These are phyloP conservation scores for Dactylellina parvicollis DNA, from an alignment of 2,329 filamentous ascomycete species.

Conservation along the genomic window DNA sequence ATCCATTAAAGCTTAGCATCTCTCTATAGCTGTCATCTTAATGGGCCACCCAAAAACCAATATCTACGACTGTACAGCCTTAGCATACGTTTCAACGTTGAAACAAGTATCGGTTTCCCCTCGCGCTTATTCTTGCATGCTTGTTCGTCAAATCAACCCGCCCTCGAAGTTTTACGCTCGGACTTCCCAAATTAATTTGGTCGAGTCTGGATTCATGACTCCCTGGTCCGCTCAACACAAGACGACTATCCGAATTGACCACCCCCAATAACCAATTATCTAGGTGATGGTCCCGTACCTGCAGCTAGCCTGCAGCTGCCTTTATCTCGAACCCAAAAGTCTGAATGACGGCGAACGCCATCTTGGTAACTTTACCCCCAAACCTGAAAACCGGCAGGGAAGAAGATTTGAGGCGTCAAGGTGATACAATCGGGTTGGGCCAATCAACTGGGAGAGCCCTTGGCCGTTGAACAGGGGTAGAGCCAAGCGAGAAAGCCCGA, in stretches of 20 bases:
- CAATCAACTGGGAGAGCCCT: constrained; percentile 17
- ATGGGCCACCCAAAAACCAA: neutral
- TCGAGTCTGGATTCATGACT: neutral
- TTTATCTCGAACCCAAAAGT: constrained; percentile 23
- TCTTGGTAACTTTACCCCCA: constrained; percentile 25
- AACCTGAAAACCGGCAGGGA: constrained; percentile 11
- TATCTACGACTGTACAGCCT: constrained; percentile 14
- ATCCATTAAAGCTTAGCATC: too few relatives aligned
- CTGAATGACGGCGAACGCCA: constrained; percentile 30
- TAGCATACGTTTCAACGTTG: neutral
- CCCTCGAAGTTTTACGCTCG: neutral
- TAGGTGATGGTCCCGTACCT: constrained; percentile 38
- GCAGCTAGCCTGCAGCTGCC: constrained; percentile 19
- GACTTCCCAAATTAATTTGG: neutral
- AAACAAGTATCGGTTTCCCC: neutral
- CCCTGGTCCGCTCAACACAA: neutral
- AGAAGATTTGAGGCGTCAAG: constrained; percentile 33
- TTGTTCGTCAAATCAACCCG: neutral
- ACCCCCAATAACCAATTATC: neutral
- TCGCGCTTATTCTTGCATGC: constrained; percentile 1
- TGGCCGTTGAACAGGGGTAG: constrained; percentile 12
- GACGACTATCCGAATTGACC: too few relatives aligned
- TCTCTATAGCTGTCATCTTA: neutral
- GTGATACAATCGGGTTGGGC: constrained; percentile 4
- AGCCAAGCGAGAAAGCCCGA: constrained; percentile 52